Conservation (phyloP, 768 basidiomycete species). For the Tylopilus rubrobrunneus region DNA sequence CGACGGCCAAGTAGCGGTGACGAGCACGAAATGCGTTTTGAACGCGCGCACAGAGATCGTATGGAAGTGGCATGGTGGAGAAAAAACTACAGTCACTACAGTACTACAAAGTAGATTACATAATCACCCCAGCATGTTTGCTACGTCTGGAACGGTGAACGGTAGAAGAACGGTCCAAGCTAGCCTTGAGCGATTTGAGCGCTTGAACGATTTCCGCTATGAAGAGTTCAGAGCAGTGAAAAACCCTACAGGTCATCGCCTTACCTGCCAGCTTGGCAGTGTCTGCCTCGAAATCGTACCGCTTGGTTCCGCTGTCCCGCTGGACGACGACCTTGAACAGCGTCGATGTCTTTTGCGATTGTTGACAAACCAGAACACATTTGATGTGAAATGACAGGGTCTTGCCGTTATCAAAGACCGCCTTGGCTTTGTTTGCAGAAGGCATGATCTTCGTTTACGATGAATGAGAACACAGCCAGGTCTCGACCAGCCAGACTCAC, state of each 20-base stretch:
- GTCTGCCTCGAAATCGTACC: conserved; percentile 97
- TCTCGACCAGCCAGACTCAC: conserved; percentile 37
- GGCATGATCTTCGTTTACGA: conserved; percentile 77
- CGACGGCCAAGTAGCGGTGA: conserved; percentile 69
- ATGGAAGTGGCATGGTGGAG: conserved; percentile 55
- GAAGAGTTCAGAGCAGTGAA: neutral
- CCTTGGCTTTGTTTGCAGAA: conserved; percentile 69
- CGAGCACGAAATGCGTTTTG: conserved; percentile 92
- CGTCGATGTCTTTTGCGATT: conserved; percentile 73
- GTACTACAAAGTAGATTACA: conserved; percentile 7
- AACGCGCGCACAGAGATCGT: conserved; percentile 84
- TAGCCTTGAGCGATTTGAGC: conserved; percentile 60
- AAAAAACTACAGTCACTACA: neutral
- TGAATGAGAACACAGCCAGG: conserved; percentile 8
- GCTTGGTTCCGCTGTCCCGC: conserved; percentile 71
- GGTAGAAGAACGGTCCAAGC: conserved; percentile 62
- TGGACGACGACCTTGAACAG: conserved; percentile 88
- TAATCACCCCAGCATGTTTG: conserved; percentile 47
- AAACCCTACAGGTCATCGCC: conserved; percentile 18
- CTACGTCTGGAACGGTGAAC: conserved; percentile 60
- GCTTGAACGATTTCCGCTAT: conserved; percentile 75
- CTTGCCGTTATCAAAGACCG: conserved; percentile 84
- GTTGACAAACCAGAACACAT: conserved; percentile 77
- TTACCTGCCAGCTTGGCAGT: conserved; percentile 73
- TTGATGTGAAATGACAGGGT: conserved; percentile 93